Percentiles rank a stretch among this genome's conserved stretches.
phyloP scores from a whole-genome alignment of 352 stramenopile species.

The Phytopythium litorale region DNA sequence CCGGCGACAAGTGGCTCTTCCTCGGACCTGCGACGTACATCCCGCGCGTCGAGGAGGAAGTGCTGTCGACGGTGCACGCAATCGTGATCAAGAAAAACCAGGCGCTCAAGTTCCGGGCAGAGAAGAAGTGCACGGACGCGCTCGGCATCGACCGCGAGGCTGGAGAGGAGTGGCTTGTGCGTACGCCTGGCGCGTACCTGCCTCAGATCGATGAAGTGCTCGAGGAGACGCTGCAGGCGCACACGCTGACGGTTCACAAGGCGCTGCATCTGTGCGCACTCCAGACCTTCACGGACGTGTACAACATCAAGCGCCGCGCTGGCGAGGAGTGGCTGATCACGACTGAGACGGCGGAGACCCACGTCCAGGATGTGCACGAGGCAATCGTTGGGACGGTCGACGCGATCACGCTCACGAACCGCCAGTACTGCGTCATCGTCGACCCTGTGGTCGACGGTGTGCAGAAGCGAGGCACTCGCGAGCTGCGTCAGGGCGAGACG shows the following conservation, averaged over 20 bases:
- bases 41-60: constrained; percentile 61
- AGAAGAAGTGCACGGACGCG: constrained; percentile 78
- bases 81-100: constrained; percentile 81
- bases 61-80: constrained; percentile 43
- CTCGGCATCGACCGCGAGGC: constrained; percentile 56
- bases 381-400: constrained; percentile 54
- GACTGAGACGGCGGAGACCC: constrained; percentile 61
- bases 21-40: constrained; percentile 70
- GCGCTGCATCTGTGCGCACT: constrained; percentile 61
- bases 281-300: constrained; percentile 75
- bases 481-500: constrained; percentile 66
- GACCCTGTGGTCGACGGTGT: constrained; percentile 64
- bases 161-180: constrained; percentile 79
- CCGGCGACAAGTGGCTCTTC: constrained; percentile 78
- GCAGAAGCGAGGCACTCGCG: constrained; percentile 64
- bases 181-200: constrained; percentile 63
- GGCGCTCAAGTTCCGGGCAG: constrained; percentile 72
- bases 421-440: constrained; percentile 79
- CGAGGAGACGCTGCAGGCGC: constrained; percentile 51
- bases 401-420: constrained; percentile 71
- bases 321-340: constrained; percentile 82
- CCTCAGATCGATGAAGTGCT: constrained; percentile 74
- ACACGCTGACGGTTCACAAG: constrained; percentile 62
- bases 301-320: constrained; percentile 60
- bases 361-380: constrained; percentile 79